A percentile compares a stretch with the other conserved stretches of the same genome.
Conservation (phyloP, 176 grass and related monocot genomes). For the Urochloa ruziziensis region DNA sequence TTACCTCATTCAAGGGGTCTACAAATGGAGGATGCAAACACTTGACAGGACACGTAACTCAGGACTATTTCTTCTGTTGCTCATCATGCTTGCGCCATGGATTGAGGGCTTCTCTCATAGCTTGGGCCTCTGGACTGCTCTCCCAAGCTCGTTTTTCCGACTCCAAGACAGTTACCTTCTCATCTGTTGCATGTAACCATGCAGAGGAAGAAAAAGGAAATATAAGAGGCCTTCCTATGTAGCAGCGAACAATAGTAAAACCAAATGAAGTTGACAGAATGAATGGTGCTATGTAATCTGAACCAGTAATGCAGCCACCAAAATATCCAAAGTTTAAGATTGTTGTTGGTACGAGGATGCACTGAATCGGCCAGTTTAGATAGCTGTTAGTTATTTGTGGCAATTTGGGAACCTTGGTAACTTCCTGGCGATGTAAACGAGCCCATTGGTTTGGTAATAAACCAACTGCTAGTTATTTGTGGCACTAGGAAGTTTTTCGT, state of each 20-base stretch:
- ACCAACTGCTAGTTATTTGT: not conserved
- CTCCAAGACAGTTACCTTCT: conserved; percentile 78
- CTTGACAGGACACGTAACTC: conserved; percentile 2
- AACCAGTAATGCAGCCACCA: not conserved
- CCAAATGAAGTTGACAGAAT: not conserved
- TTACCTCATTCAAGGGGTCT: not conserved
- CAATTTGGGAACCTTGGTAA: not conserved
- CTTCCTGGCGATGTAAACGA: not conserved
- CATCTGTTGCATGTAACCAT: conserved; percentile 51
- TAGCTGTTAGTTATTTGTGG: not conserved
- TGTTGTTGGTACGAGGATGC: not conserved
- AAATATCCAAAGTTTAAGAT: not conserved
- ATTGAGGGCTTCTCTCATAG: conserved; percentile 79
- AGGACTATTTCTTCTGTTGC: conserved; percentile 37
- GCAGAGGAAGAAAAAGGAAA: not conserved
- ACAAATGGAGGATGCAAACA: conserved; percentile 11
- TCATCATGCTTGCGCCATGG: conserved; percentile 72
- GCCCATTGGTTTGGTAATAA: not conserved
- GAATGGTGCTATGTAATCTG: not conserved
- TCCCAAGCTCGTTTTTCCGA: conserved; percentile 88
- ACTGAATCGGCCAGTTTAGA: not conserved
- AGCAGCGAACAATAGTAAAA: not conserved
- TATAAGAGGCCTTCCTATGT: not conserved
- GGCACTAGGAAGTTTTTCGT: not conserved
- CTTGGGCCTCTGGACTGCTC: conserved; percentile 69